Base-by-base conservation (phyloP, 1,139 yeast species). In the Taiozyma sp. region DNA sequence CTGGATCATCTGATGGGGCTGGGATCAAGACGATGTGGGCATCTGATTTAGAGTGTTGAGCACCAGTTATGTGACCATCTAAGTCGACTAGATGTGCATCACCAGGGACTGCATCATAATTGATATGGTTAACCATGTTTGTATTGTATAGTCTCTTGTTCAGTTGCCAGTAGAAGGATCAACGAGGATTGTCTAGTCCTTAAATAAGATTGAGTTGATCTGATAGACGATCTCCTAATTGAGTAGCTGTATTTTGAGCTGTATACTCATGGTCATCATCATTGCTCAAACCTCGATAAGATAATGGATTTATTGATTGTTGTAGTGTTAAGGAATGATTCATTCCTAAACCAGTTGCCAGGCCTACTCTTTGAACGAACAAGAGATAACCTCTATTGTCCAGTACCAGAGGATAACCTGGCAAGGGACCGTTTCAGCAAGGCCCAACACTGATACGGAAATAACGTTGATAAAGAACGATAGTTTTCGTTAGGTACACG, bases 11-110 rank as follows among this genome's bases (percentile, higher is more conserved):
- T 8, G 77, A 57, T 29, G 61, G 66, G n/a, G 60, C 66, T 52
- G 63, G 63, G 34, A 60, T 54, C 24, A 60, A 43, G 24, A 76
- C 71, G 52, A 77, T 71, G 9, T 69, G 73, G 11, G 66, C 62
- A 39, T 61, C 54, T 4, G 61, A 64, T 37, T 62, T 57, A 10
- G 62, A 52, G 49, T 62, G 62, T 22, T 59, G 52, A 8, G 62
- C 64, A 29, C 46, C 40, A 3, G 54, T 56, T 34, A 64, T 49
- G 34, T 55, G 54, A 30, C 65, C 67, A 11, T 70, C 71, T 35
- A 75, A 50, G 61, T 81, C 86, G 19, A 83, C 77, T 45, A 83
- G 68, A 51, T 79, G 82, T 11, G 80, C 71, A 6, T 87, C 82
- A 28, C 88, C 88, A 0, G 88, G 88, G 40, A 81, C 73, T 10